phyloP scores from a whole-genome alignment of 352 stramenopile species.

The Globisporangium alternatum region DNA sequence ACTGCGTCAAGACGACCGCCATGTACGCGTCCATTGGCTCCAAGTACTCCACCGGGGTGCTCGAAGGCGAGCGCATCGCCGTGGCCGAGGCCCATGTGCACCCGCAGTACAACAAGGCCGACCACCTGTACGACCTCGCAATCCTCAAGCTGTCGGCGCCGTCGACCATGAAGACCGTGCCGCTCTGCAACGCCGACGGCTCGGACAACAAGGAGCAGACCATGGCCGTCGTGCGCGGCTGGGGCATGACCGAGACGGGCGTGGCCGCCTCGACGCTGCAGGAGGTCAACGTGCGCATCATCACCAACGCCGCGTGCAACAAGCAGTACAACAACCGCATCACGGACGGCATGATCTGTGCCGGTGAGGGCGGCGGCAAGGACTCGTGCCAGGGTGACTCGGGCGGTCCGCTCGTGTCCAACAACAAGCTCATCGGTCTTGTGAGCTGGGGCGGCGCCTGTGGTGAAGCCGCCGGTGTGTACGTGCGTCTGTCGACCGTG shows the following conservation, averaged over 20 bases:
- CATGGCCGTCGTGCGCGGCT: constrained; percentile 53
- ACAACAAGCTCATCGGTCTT: constrained; percentile 52
- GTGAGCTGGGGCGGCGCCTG: constrained; percentile 67
- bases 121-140: constrained; percentile 52
- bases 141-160: constrained; percentile 56
- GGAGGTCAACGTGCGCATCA: constrained; percentile 55
- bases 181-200: constrained; percentile 34
- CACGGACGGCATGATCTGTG: constrained; percentile 60
- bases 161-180: constrained; percentile 29
- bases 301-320: constrained; percentile 58
- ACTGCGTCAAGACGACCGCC: constrained; percentile 49
- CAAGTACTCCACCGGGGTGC: constrained; percentile 32
- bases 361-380: constrained; percentile 41
- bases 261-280: constrained; percentile 36
- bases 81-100: constrained; percentile 43
- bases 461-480: constrained; percentile 51
- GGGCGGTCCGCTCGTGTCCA: constrained; percentile 51
- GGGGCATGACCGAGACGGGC: constrained; percentile 53
- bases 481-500: constrained; percentile 48
- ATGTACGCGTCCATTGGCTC: constrained; percentile 60
- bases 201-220: constrained; percentile 49
- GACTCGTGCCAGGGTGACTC: constrained; percentile 72
- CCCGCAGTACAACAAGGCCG: constrained; percentile 49
- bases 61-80: constrained; percentile 47
- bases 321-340: constrained; percentile 55